Evolutionary conservation across 1,139 yeast species (phyloP).

Genomic region (Nakaseomyces uthaithaninus): DNA sequence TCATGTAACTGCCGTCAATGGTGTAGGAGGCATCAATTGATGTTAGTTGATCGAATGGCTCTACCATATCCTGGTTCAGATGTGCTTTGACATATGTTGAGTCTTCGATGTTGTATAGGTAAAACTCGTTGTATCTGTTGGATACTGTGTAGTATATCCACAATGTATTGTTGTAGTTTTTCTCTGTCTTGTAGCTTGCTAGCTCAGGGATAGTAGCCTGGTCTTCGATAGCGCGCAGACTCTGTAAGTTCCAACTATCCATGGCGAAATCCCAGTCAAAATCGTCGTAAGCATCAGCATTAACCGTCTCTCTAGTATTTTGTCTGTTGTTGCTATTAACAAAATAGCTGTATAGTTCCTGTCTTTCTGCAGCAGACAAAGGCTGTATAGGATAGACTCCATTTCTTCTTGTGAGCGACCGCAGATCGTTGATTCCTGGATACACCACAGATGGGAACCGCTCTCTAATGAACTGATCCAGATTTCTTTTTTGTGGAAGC

Average conservation of each 20-base stretch:
- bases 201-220: background rate
- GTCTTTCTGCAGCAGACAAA: background rate
- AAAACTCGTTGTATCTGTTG: background rate
- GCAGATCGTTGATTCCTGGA: background rate
- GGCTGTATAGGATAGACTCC: background rate
- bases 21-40: background rate
- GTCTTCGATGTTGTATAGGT: background rate
- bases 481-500: background rate
- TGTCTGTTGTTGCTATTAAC: background rate
- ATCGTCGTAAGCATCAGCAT: background rate
- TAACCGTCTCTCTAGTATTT: background rate
- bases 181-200: background rate
- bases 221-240: background rate
- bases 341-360: background rate
- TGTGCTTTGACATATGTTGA: background rate
- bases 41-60: background rate
- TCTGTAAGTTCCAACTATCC: slow-evolving; percentile 1
- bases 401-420: background rate
- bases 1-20: background rate
- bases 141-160: slow-evolving; percentile 1
- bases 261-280: slow-evolving; percentile 4
- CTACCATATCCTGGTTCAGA: background rate
- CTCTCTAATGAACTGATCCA: slow-evolving; percentile 4
- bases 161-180: slow-evolving; percentile 1
- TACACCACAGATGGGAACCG: slow-evolving; percentile 2